Percentiles rank a stretch among this genome's conserved stretches.
Conservation (phyloP, 768 basidiomycete genomes). For the Butyriboletus loyo region DNA sequence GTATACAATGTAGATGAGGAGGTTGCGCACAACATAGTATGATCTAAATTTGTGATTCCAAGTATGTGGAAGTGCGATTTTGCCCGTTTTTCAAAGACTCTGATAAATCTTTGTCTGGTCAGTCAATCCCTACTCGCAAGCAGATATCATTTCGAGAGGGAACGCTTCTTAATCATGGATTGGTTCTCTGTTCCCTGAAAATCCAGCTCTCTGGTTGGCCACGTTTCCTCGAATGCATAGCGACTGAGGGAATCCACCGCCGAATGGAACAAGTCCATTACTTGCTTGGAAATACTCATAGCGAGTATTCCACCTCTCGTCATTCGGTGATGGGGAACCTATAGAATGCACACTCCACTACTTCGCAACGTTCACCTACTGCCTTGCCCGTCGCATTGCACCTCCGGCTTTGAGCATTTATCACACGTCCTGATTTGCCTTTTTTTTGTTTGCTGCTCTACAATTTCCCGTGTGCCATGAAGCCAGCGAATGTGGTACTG, state of each 20-base stretch:
- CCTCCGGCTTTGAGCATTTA: background rate
- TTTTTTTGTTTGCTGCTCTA: background rate
- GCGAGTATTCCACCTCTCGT: background rate
- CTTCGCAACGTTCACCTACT: background rate
- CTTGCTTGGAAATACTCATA: background rate
- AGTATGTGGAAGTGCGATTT: background rate
- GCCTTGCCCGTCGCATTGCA: background rate
- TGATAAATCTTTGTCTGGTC: background rate
- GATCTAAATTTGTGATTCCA: background rate
- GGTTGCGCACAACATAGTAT: background rate
- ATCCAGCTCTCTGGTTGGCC: background rate
- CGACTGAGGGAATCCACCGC: too few relatives aligned
- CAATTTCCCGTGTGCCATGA: background rate
- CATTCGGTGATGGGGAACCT: too few relatives aligned
- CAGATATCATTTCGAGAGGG: background rate
- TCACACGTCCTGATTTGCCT: background rate
- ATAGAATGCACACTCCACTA: background rate
- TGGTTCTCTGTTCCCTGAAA: background rate
- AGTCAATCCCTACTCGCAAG: background rate
- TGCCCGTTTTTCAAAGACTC: background rate
- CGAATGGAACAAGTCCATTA: background rate
- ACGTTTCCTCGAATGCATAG: background rate
- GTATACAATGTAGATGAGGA: background rate
- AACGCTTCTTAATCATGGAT: too few relatives aligned
- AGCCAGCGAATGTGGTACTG: too few relatives aligned